Evolutionary conservation across 164 flowering plant genomes (phyloP), one percentile per base, ranked within the genome.

Genomic region (Vitis rupestris): DNA sequence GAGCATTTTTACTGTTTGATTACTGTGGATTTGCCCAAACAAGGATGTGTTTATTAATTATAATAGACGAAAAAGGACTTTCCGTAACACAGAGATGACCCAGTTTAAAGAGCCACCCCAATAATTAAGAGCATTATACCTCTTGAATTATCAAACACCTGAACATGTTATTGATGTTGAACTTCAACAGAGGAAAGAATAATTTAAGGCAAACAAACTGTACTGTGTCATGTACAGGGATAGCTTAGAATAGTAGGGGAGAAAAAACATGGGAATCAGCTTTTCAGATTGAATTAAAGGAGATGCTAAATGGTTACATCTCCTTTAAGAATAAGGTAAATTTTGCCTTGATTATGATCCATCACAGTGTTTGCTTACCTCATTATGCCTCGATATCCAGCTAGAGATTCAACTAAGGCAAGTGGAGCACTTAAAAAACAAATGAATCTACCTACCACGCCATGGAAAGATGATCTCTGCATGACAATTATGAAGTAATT

Each of bases 401-500:
- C 27, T 10, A 27, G 14, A 59, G 6, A 8, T 59, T 59, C 31
- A 27, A 59, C 31, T 23, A 23, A 10, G 27, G 37, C 56, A 53
- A 59, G 61, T 59, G 61, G 61, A 27, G 37, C 61, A 59, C 37
- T 59, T 59, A 59, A 59, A 23, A 37, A 37, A 37, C 31, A 27
- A 11, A 59, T 3, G 10, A 10, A 3, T 27, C 29, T 23, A 8
- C 27, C 44, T 37, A 37, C 44, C 44, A 57, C 2, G n/a, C n/a
- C 56, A 10, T 53, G 7, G 56, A 53, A 11, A 53, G 56, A 14
- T 13, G 56, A 14, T 13, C 56, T 53, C 56, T 13, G n/a, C 56
- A 53, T n/a, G n/a, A 53, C n/a, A 14, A 53, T 53, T 53, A 53
- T 37, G 44, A 53, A 53, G 14, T 13, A 53, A 13, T 53, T 3